These are phyloP conservation scores for Penicillium sp. DNA, from an alignment of 2,329 filamentous ascomycete genomes.

Conservation along the genomic window DNA sequence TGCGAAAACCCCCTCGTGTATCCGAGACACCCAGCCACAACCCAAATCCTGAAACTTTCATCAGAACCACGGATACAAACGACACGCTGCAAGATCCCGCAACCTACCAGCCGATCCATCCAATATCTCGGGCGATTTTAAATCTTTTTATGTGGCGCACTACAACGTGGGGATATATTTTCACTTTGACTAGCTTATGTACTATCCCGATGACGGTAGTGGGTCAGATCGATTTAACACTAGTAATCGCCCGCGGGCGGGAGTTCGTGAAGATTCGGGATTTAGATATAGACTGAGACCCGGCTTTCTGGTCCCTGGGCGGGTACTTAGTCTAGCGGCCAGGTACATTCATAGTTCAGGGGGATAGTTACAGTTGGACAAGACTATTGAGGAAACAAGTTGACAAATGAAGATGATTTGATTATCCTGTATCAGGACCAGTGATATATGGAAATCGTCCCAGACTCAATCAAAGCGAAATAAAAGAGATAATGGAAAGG, in stretches of 20 bases:
- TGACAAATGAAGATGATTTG: neutral
- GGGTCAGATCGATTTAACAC: neutral
- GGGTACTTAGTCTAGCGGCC: too few species aligned
- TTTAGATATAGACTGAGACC: neutral
- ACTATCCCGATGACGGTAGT: neutral
- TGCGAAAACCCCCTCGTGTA: neutral
- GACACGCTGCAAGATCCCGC: neutral
- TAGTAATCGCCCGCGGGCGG: neutral
- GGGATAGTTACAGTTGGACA: neutral
- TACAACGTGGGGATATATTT: neutral
- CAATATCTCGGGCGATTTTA: neutral
- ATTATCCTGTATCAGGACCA: neutral
- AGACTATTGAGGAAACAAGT: neutral
- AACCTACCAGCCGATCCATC: neutral
- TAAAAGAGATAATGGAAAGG: slow-evolving; percentile 2
- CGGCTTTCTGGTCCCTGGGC: neutral
- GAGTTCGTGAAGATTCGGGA: neutral
- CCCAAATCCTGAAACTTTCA: neutral
- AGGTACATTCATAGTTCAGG: too few species aligned
- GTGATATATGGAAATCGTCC: slow-evolving; percentile 6
- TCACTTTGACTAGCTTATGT: neutral
- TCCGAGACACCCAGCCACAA: neutral
- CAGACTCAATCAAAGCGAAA: slow-evolving; percentile 7
- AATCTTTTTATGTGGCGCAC: neutral
- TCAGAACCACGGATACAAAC: neutral